Base-by-base conservation (phyloP, 176 grass and related monocot species). In the Carex myosuroides region DNA sequence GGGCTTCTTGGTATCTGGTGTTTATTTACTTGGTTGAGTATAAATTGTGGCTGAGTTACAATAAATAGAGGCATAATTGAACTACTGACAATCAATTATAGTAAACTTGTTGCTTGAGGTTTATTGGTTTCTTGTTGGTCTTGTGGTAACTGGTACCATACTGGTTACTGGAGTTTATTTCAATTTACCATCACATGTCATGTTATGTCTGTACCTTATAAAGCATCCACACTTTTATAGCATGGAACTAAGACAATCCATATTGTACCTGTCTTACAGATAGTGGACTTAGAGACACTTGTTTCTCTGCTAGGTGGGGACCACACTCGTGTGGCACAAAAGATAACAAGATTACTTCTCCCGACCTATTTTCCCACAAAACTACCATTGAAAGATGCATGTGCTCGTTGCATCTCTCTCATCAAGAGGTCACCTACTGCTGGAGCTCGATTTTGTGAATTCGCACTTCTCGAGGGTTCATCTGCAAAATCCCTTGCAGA, bases 391-490 rank as follows among this genome's bases (percentile, higher is more conserved):
- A 93, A 90, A 79, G 91, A 98, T 76, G 86, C 91, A 89, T 93
- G 86, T 72, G 89, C 57, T 85, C 92, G 91, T 54, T 91, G 88
- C 84, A 89, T 93, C 86, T 88, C 86, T 63, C 76, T 95, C n/a
- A 89, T 95, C 81, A 98, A 93, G 74, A 90, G 91, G 84, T 91
- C 91, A 20, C 93, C 93, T 11, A 62, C 70, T 83, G 96, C 93
- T 64, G 96, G 96, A 50, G 93, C 89, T 83, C 91, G 93, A 81
- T 98, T 98, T 83, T 95, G 92, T 89, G 92, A 98, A 90, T 98
- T 92, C 83, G 86, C 83, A 88, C 35, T 98, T 60, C 85, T 86
- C 46, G 96, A 98, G 90, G 96, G 91, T 20, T 95, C 93, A 79
- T 77, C 86, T 22, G 85, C 89, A 73, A 93, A 69, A 70, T 92